Conservation (phyloP, 1,284 basidiomycete species). For the Ceratobasidium sp. region DNA sequence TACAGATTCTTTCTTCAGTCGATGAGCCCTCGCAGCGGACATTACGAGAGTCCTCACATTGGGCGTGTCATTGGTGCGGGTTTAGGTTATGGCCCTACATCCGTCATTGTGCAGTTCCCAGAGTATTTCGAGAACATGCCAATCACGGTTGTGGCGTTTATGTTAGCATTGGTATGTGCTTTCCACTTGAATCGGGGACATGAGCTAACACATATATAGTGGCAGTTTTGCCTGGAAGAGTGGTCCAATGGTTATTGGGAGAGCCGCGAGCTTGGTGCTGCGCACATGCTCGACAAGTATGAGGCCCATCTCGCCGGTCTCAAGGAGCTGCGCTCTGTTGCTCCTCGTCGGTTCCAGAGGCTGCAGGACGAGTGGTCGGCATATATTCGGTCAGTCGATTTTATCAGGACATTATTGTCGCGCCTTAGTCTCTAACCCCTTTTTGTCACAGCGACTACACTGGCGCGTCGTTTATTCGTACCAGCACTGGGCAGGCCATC, state of each 20-base stretch:
- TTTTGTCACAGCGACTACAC: neutral
- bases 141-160: neutral
- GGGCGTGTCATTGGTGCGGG: neutral
- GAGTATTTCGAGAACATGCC: conserved; percentile 9
- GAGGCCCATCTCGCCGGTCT: too few relatives aligned
- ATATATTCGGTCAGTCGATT: neutral
- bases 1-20: too few relatives aligned
- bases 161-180: neutral
- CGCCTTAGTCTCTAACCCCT: too few relatives aligned
- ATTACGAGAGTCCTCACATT: conserved; percentile 6
- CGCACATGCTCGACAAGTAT: conserved; percentile 8
- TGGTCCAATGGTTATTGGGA: neutral
- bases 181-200: neutral
- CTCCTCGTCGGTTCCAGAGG: neutral
- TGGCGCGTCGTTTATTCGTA: neutral
- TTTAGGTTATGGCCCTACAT: neutral
- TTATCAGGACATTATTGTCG: too few relatives aligned
- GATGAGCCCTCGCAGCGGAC: too few relatives aligned
- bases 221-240: conserved; percentile 1
- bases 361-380: neutral
- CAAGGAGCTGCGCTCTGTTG: neutral
- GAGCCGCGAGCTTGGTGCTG: neutral
- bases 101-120: conserved; percentile 2
- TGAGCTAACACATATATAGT: neutral
- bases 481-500: neutral